phyloP scores from a whole-genome alignment of 2,329 filamentous ascomycete species.

The Colletotrichum sp. region DNA sequence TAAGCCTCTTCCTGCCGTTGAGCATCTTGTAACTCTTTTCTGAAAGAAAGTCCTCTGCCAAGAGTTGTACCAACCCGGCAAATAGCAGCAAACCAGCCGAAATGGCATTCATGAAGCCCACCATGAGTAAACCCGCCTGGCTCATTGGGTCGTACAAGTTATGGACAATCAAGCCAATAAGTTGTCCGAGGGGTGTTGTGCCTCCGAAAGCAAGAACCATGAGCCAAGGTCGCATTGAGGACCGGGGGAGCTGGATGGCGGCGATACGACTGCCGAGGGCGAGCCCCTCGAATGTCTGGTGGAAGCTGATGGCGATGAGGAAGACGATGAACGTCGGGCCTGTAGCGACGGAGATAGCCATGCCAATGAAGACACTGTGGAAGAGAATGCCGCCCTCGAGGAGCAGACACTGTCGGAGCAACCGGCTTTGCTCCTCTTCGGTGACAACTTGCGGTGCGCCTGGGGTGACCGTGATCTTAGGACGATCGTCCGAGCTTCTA shows the following conservation, averaged over 20 bases:
- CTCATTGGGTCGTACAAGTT: conserved; percentile 81
- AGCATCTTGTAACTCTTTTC: conserved; percentile 75
- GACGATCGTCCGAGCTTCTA: conserved; percentile 28
- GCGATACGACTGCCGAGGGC: conserved; percentile 86
- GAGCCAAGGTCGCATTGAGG: conserved; percentile 78
- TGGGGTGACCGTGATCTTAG: conserved; percentile 11
- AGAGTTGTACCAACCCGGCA: conserved; percentile 80
- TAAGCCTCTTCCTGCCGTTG: conserved; percentile 62
- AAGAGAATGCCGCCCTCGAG: conserved; percentile 85
- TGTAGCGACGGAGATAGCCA: conserved; percentile 82
- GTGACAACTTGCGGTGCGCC: conserved; percentile 25
- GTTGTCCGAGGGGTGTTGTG: conserved; percentile 66
- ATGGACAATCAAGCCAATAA: conserved; percentile 79
- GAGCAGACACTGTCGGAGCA: conserved; percentile 77
- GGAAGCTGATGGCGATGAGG: conserved; percentile 79
- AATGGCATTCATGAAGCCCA: conserved; percentile 87
- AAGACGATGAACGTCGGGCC: conserved; percentile 82
- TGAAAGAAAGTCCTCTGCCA: conserved; percentile 82
- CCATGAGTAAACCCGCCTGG: conserved; percentile 77
- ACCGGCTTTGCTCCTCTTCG: conserved; percentile 65
- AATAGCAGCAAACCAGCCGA: conserved; percentile 81
- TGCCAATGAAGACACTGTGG: conserved; percentile 85
- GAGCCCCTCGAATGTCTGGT: conserved; percentile 88
- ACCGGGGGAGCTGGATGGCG: conserved; percentile 76
- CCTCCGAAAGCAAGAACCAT: conserved; percentile 78